phyloP scores from a whole-genome alignment of 805 yeast species.

The Candida taoyuanica region DNA sequence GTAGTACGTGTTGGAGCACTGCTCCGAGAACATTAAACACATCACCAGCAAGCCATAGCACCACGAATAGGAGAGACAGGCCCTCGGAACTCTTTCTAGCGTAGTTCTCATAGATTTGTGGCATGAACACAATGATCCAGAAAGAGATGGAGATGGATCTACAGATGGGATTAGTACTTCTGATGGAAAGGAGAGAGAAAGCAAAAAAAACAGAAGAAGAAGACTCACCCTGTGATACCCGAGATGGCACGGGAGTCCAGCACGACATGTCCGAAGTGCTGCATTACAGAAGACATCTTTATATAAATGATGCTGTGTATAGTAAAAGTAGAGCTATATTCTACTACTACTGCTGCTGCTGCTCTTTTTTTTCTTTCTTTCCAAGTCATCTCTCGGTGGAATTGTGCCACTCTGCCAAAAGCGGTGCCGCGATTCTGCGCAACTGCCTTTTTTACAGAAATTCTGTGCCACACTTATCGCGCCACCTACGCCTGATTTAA shows the following conservation, averaged over 20 bases:
- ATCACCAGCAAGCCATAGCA: constrained; percentile 92
- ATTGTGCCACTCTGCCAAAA: too few relatives aligned
- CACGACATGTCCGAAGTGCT: constrained; percentile 18
- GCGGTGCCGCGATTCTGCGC: too few relatives aligned
- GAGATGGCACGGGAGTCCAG: constrained; percentile 26
- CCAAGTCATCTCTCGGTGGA: too few relatives aligned
- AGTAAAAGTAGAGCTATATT: too few relatives aligned
- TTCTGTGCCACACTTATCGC: too few relatives aligned
- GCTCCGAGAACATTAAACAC: constrained; percentile 92
- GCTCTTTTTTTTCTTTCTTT: too few relatives aligned
- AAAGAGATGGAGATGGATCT: constrained; percentile 87
- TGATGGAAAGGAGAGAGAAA: too few relatives aligned
- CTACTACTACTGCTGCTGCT: too few relatives aligned
- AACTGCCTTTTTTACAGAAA: too few relatives aligned
- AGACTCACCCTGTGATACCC: constrained; percentile 27
- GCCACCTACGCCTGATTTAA: too few relatives aligned
- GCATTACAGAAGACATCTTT: constrained; percentile 6
- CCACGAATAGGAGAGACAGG: constrained; percentile 76
- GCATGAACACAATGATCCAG: constrained; percentile 97
- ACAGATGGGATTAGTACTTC: constrained; percentile 1
- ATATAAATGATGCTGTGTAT: background rate
- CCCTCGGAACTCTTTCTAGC: constrained; percentile 86
- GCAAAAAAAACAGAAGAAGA: too few relatives aligned
- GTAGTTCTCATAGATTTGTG: constrained; percentile 92
- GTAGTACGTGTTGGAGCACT: constrained; percentile 80